A percentile compares a stretch with the other conserved stretches of the same genome.
These are phyloP conservation scores for Penicillium oxalicum DNA, from an alignment of 2,329 filamentous ascomycete genomes.

Conservation along the genomic window DNA sequence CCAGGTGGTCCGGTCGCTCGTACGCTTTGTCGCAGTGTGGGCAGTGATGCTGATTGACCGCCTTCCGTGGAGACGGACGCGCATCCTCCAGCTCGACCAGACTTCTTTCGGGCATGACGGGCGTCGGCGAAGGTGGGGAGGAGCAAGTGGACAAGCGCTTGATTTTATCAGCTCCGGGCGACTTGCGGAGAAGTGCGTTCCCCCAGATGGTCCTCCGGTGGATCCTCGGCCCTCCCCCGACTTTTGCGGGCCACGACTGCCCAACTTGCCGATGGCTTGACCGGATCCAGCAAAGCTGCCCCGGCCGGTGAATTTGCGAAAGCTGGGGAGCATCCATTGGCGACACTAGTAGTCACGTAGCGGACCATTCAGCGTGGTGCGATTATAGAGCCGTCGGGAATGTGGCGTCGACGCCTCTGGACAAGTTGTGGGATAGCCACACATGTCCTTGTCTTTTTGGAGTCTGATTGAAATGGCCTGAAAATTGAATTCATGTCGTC, in stretches of 20 bases:
- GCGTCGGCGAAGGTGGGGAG: neutral
- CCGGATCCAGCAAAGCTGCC: neutral
- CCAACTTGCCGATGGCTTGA: constrained; percentile 4
- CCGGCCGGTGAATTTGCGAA: too few species aligned
- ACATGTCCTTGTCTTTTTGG: neutral
- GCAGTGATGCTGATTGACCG: constrained; percentile 7
- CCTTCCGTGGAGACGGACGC: constrained; percentile 7
- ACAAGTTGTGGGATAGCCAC: neutral
- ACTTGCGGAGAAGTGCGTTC: neutral
- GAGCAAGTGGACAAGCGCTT: neutral
- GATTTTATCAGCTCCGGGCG: neutral
- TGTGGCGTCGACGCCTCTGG: neutral
- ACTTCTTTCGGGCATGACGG: constrained; percentile 5
- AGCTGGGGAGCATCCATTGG: too few species aligned
- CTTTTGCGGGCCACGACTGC: constrained; percentile 11
- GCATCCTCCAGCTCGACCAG: neutral
- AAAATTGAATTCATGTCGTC: too few species aligned
- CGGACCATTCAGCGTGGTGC: neutral
- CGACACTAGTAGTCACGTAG: too few species aligned
- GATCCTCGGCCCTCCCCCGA: neutral
- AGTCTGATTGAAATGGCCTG: neutral
- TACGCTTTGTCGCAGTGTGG: constrained; percentile 13
- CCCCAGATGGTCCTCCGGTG: neutral
- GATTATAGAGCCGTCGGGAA: neutral
- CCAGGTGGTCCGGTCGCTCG: constrained; percentile 13